Evolutionary conservation across 139 green algal genomes (phyloP), one percentile per base, ranked within the genome.

Genomic region (Coccomyxa sp.): DNA sequence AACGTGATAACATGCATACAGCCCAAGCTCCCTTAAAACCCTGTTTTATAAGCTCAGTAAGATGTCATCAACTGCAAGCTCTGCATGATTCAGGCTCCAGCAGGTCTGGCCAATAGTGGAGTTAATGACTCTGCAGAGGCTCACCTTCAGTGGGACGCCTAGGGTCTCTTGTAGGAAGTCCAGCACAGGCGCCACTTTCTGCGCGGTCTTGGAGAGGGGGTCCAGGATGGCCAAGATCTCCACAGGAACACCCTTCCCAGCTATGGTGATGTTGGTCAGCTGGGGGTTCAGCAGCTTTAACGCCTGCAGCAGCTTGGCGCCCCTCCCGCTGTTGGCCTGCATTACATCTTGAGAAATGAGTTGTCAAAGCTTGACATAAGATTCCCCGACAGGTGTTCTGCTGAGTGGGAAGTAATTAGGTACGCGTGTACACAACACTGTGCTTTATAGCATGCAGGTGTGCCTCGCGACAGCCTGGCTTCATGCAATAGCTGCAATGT

Each of bases 221-320:
- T 95, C 87, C 6, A 95, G 73, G 39, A 96, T 84, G 10, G 84
- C 85, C 6, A 91, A 73, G 39, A 94, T 75, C 8, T 92, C 8
- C 18, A 36, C 75, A 64, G 7, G n/a, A 33, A n/a, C 64, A 35
- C 35, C 36, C 27, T 73, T 33, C 55, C 75, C 75, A 33, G 31
- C 34, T 16, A 36, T n/a, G 0, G 37, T 78, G 74, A 41, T 72
- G 74, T 71, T 44, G 16, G 31, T 54, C 14, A 10, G 29, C 54
- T 58, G 36, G 36, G 50, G 55, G 39, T 8, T 74, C 39, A 68
- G 75, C 75, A 44, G 54, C 55, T 39, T 34, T 7, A 34, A 29
- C 12, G 55, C 58, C 55, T 24, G 55, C 29, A 44, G 41, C 50
- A 64, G 50, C 27, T 64, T 64, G 50, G 50, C 50, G 18, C 18